Evolutionary conservation across 176 grass and related monocot species (phyloP), one percentile per base, ranked within the genome.

Genomic region (Neostapfia colusana): DNA sequence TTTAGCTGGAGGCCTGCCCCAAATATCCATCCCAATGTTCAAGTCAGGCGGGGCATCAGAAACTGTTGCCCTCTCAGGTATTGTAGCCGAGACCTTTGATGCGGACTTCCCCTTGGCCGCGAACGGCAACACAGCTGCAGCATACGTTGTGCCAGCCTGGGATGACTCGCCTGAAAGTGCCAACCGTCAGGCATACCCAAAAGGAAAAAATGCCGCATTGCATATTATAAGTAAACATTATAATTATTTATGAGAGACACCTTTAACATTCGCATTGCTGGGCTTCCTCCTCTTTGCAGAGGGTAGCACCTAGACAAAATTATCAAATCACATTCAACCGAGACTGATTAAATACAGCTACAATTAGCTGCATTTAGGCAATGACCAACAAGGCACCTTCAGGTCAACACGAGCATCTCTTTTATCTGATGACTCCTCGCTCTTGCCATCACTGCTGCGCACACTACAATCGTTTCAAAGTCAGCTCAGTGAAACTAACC

Each of bases 11-110:
- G 84, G 74, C 78, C 65, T 36, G 65, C 78, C 83, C 86, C 81
- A 91, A 49, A 89, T 48, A 83, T 97, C 86, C 79, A 93, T 88
- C 25, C 72, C 94, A 42, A 84, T 69, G 60, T 91, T 90, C 86
- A 87, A 75, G 81, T 87, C 88, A 13, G 88, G 49, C 53, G 81
- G 67, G 17, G 70, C 51, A 36, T 67, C 54, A 34, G 80, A 18
- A 23, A 77, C 26, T 42, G 77, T 61, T 73, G 63, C 80, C 51
- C 72, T 86, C 48, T 84, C 90, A 48, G 88, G 74, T 50, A 85
- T 79, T 25, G 61, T 82, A 53, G 87, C 73, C 3, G 85, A 82
- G 27, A 86, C 85, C 51, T 90, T 88, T 60, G 77, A 44, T 54
- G 77, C 93, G 73, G 88, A 27, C 82, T 69, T 90, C 39, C 63